Base-by-base conservation (phyloP, 305 asterid genomes). In the Fraxinus baroniana region DNA sequence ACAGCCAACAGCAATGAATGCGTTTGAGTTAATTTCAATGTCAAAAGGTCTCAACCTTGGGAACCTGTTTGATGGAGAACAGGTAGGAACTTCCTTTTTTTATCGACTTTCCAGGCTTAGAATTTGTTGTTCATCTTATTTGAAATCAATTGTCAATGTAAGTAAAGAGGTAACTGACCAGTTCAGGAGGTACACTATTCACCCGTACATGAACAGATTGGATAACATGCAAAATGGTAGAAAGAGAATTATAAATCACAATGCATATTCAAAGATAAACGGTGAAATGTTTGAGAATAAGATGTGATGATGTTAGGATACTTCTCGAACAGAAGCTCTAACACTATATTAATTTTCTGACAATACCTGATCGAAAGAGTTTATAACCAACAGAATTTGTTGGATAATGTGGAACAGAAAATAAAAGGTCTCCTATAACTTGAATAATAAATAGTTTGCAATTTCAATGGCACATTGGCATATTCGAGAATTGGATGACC, bases 21-120 rank as follows among this genome's bases (percentile, higher is more conserved):
- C 99, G 79, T 95, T 95, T 72, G 97, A 94, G 92, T 87, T 95
- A 81, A 95, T 95, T 84, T 94, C 99, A 39, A 92, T 93, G 99
- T 95, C 99, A 2, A 93, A 87, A 84, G 99, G 99, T 80, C 94
- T 95, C 86, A 91, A 95, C 89, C 98, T 95, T 57, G 99, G 97
- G 88, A 94, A 95, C 83, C 94, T 95, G 44, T 94, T 95, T 68
- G 98, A 93, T 73, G 91, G 79, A 32, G 91, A 94, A 84, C 92
- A 92, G 97, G 97, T 92, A 68, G 24, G 77, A 71, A 12, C 73
- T 81, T 49, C 20, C 2, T 10, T 39, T 71, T 78, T 68, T 41
- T 18, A 24, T 24, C 13, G 32, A 70, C 39, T 70, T 30, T 15
- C 18, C 5, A 64, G 8, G 22, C 20, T 70, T 70, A 41, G 75